Base-by-base conservation (phyloP, 2,329 filamentous ascomycete genomes). In the Botrytis squamosa region DNA sequence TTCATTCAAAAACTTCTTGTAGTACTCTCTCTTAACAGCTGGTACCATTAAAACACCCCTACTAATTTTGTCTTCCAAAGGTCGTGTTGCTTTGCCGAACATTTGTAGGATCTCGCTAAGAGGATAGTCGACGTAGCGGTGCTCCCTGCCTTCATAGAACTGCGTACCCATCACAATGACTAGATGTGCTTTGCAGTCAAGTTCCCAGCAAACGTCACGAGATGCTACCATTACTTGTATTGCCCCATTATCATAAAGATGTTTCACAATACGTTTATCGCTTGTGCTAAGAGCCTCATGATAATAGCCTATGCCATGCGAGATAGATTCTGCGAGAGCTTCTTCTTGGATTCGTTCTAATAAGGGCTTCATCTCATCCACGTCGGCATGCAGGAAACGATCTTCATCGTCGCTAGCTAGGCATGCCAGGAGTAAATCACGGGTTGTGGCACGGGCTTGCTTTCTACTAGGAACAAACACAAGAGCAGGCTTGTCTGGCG, bases 151-250 rank as follows among this genome's bases (percentile, higher is more conserved):
- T 80, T 99, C 96, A 77, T 95, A 99, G 84, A 95, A 98, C 80
- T 99, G 96, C 1, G 97, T 99, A 25, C 95, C 95, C 95, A 99
- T 98, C 46, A 99, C 91, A 66, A 99, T 89, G 22, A 98, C 95
- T 22, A 99, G 86, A 81, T 98, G 95, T 6, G 95, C 95, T 1
- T 89, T 93, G 80, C 90, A 91, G 76, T 97, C 91, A 71, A 99
- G 86, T 83, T 98, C 95, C 95, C 96, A 99, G 84, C 95, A 98
- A 68, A 96, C 94, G 83, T 99, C 95, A 71, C 96, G 90, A 12
- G 91, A 93, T 40, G 91, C 91, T 65, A 93, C 85, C 81, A 93
- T 83, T 9, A 93, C 88, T 78, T 93, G 91, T 60, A 93, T 90
- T 25, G 91, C 91, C 68, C 91, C 91, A 73, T 91, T 88, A 65